A percentile compares a stretch with the other conserved stretches of the same genome.
Conservation (phyloP, 345 rosid species). For the Populus davidiana region DNA sequence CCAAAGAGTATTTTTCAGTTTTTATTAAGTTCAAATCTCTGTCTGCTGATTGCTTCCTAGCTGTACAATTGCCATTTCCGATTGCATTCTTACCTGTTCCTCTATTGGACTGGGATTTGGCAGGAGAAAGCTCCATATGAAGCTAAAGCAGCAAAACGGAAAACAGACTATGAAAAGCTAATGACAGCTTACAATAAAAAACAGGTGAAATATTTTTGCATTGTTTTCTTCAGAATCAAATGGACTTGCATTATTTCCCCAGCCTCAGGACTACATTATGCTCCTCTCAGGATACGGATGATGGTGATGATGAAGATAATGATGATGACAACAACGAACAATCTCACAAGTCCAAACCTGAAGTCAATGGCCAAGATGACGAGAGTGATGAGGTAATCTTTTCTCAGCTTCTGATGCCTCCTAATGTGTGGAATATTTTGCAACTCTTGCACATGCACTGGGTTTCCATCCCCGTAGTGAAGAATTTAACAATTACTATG, state of each 20-base stretch:
- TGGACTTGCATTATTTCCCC: not conserved
- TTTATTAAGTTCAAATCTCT: not conserved
- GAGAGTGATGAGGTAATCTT: slow-evolving; percentile 22
- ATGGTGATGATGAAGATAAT: slow-evolving; percentile 12
- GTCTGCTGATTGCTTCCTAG: not conserved
- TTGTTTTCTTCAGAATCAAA: not conserved
- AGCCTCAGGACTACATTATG: not conserved
- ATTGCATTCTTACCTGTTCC: not conserved
- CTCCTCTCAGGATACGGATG: slow-evolving; percentile 21
- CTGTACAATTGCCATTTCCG: not conserved
- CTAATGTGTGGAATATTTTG: not conserved
- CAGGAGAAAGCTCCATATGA: slow-evolving; percentile 88
- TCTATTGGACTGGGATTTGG: not conserved
- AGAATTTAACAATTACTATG: no score
- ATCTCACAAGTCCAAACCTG: slow-evolving; percentile 25
- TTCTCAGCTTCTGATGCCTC: not conserved
- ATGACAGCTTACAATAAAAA: slow-evolving; percentile 83
- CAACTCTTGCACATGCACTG: not conserved
- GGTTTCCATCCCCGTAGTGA: not conserved
- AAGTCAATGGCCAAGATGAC: slow-evolving; percentile 17
- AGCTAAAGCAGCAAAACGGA: slow-evolving; percentile 77
- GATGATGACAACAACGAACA: not conserved
- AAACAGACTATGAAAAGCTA: slow-evolving; percentile 67
- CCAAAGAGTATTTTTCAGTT: not conserved
- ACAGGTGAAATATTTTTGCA: slow-evolving; percentile 41